Percentiles rank a stretch among this genome's conserved stretches.
phyloP scores from a whole-genome alignment of 2,329 filamentous ascomycete species.

The Diaporthe citriasiana region DNA sequence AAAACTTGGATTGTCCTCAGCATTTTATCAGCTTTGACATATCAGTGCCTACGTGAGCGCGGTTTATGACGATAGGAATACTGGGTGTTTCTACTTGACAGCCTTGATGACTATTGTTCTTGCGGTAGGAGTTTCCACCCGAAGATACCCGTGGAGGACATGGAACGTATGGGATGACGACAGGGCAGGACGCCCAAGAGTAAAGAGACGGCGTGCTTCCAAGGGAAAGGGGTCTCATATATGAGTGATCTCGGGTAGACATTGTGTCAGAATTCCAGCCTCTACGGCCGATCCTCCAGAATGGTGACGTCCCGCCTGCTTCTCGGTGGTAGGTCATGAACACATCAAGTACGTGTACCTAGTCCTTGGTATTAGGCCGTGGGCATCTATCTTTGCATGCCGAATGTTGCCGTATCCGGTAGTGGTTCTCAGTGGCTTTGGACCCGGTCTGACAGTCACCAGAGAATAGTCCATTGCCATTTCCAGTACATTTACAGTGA shows the following conservation, averaged over 20 bases:
- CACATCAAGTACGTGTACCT: not conserved
- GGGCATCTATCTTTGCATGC: not conserved
- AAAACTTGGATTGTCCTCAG: not conserved
- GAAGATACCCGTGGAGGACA: conserved; percentile 36
- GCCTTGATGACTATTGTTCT: not conserved
- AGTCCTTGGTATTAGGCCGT: not conserved
- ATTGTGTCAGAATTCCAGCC: conserved; percentile 6
- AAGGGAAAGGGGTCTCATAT: not conserved
- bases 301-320: not conserved
- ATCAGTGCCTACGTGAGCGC: not conserved
- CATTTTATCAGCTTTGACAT: not conserved
- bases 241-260: not conserved
- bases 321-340: not conserved
- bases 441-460: too few relatives aligned
- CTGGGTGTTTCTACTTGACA: not conserved
- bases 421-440: not conserved
- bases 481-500: not conserved
- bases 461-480: too few relatives aligned
- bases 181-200: conserved; percentile 11
- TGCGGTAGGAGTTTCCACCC: not conserved
- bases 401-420: not conserved
- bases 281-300: not conserved
- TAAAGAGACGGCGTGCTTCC: not conserved
- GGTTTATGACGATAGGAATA: not conserved
- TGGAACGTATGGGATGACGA: conserved; percentile 5